Conservation (phyloP, 192 early-diverging fungal species). For the Entomortierella beljakovae region DNA sequence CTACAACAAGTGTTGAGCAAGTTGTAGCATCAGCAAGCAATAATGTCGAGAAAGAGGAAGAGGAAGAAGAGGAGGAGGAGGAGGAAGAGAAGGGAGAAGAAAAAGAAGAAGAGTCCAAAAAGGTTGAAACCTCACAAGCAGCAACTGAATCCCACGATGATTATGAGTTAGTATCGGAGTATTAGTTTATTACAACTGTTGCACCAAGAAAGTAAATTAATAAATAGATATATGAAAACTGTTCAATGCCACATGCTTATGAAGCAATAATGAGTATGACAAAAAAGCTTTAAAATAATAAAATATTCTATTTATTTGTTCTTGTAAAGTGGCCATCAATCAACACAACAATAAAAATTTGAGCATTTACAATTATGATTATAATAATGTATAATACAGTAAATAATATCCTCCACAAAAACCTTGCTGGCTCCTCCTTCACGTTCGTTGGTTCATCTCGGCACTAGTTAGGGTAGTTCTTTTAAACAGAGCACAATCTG, state of each 20-base stretch:
- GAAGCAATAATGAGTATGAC: no score
- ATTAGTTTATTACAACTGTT: not conserved
- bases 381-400: not conserved
- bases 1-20: no score
- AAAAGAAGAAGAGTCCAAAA: not conserved
- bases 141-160: conserved; percentile 14
- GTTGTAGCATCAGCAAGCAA: no score
- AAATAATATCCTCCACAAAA: not conserved
- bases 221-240: no score
- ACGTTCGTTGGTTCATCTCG: conserved; percentile 1
- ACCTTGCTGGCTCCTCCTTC: not conserved
- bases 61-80: not conserved
- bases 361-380: no score
- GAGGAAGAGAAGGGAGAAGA: not conserved
- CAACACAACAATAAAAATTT: no score
- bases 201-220: not conserved
- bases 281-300: no score
- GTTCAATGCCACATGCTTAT: no score
- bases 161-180: conserved; percentile 21
- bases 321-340: not conserved
- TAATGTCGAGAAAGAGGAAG: no score
- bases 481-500: not conserved
- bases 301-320: no score
- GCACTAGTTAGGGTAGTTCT: no score
- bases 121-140: not conserved